phyloP scores from a whole-genome alignment of 495 filamentous ascomycete genomes.

The Delitschia confertaspora region DNA sequence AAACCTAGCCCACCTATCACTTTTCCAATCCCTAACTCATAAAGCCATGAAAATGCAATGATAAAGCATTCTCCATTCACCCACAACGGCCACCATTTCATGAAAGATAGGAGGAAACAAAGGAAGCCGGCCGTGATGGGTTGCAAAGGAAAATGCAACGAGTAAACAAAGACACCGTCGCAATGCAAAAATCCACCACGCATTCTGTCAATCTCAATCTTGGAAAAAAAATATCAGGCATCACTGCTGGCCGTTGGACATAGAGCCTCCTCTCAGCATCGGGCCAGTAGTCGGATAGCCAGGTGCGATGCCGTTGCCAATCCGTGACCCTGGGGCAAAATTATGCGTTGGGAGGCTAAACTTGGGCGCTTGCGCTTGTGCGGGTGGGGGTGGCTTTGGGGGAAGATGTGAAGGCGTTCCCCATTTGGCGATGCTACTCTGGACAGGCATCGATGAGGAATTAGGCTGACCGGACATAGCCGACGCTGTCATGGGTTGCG shows the following conservation, averaged over 20 bases:
- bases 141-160: not conserved
- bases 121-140: no score
- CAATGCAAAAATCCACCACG: conserved; percentile 23
- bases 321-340: conserved; percentile 10
- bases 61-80: no score
- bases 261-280: conserved; percentile 3
- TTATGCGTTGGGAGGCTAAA: conserved; percentile 17
- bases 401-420: conserved; percentile 37
- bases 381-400: conserved; percentile 37
- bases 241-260: not conserved
- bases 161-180: conserved; percentile 10
- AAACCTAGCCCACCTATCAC: no score
- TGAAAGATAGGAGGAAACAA: no score
- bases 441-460: conserved; percentile 11
- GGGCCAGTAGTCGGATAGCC: conserved; percentile 2
- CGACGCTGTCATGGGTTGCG: conserved; percentile 20
- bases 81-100: no score
- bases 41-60: no score
- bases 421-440: conserved; percentile 40
- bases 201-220: conserved; percentile 5
- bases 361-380: conserved; percentile 25
- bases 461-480: conserved; percentile 18
- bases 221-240: conserved; percentile 2
- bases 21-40: no score
- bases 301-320: conserved; percentile 3